A percentile compares a stretch with the other conserved stretches of the same genome.
Conservation (phyloP, 2,329 filamentous ascomycete genomes). For the Didymosphaeria variabile region DNA sequence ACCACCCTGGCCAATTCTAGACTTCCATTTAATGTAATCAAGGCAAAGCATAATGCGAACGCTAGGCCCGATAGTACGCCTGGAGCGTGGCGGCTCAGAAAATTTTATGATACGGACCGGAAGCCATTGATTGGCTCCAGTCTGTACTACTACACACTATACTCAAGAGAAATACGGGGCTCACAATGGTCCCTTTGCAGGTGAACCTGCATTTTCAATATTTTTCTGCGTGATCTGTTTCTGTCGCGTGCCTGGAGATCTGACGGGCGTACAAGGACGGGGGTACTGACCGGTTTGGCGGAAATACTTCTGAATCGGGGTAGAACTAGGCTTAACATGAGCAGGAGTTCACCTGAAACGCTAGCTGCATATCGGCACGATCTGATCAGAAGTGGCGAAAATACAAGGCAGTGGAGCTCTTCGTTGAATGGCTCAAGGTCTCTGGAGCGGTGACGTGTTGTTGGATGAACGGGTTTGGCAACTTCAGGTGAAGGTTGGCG, state of each 20-base stretch:
- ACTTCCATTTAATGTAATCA: background rate
- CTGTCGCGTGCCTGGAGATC: background rate
- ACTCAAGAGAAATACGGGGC: background rate
- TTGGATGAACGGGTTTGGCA: background rate
- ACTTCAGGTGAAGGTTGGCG: constrained; percentile 16
- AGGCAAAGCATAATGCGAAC: constrained; percentile 5
- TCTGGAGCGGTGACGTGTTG: constrained; percentile 5
- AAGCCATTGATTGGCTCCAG: constrained; percentile 7
- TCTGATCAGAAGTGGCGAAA: constrained; percentile 1
- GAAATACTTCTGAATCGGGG: background rate
- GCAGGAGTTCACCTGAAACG: constrained; percentile 18
- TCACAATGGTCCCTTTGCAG: background rate
- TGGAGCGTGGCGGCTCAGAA: constrained; percentile 10
- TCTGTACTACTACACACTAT: constrained; percentile 7
- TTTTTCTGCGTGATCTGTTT: background rate
- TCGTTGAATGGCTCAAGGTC: constrained; percentile 3
- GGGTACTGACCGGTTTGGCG: constrained; percentile 6
- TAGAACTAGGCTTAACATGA: background rate
- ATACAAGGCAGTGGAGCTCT: background rate
- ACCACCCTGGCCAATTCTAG: background rate
- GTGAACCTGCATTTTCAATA: background rate
- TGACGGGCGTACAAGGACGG: background rate
- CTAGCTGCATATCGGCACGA: constrained; percentile 1
- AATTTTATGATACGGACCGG: constrained; percentile 8
- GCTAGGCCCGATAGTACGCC: constrained; percentile 8